Evolutionary conservation across 345 rosid species (phyloP).

Genomic region (Eucalyptus sp.): DNA sequence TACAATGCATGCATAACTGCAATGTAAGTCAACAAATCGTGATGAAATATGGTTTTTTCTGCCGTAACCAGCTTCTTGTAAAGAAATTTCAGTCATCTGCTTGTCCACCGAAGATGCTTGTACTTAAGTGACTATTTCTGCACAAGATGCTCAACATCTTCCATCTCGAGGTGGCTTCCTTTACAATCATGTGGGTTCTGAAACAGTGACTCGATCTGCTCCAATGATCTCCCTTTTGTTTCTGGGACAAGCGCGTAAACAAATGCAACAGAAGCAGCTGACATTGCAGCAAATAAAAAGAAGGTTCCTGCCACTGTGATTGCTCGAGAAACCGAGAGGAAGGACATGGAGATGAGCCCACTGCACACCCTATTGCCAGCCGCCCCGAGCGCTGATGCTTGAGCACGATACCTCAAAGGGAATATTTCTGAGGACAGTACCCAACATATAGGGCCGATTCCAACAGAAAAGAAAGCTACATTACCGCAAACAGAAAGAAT

Average conservation of each 20-base stretch:
- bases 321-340: conserved; percentile 36
- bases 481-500: conserved; percentile 33
- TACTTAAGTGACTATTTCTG: neutral
- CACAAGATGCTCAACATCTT: neutral
- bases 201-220: conserved; percentile 44
- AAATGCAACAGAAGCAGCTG: conserved; percentile 31
- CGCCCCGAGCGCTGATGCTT: conserved; percentile 53
- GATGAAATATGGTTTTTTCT: neutral
- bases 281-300: conserved; percentile 26
- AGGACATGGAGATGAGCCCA: conserved; percentile 58
- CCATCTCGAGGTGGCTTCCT: neutral
- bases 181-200: neutral
- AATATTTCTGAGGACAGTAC: conserved; percentile 53
- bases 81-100: neutral
- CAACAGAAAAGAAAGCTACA: conserved; percentile 55
- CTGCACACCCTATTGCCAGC: conserved; percentile 49
- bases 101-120: neutral
- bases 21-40: neutral
- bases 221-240: conserved; percentile 60
- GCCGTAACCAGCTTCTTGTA: neutral
- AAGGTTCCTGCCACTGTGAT: conserved; percentile 53
- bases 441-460: conserved; percentile 61
- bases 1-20: neutral
- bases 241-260: conserved; percentile 42
- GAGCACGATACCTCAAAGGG: conserved; percentile 50